Conservation (phyloP, 2,329 filamentous ascomycete genomes). For the Ascochyta lentis region DNA sequence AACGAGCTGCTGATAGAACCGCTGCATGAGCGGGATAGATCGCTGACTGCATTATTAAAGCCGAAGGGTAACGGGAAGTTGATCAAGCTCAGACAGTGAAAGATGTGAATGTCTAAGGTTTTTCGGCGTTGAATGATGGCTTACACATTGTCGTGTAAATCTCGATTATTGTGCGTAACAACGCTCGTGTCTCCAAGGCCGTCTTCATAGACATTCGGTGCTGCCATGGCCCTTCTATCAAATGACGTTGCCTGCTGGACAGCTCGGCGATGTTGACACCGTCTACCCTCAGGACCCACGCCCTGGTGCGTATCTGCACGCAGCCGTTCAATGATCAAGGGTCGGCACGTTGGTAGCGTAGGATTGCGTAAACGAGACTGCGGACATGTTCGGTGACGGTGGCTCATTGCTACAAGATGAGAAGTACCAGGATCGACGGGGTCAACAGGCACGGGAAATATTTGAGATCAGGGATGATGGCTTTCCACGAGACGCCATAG, state of each 20-base stretch:
- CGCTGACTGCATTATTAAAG: neutral
- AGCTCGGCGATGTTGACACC: neutral
- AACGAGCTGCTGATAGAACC: conserved; percentile 19
- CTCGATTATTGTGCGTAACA: conserved; percentile 20
- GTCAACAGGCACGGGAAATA: conserved; percentile 5
- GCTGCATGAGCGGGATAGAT: conserved; percentile 13
- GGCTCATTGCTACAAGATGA: neutral
- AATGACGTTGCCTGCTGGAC: conserved; percentile 4
- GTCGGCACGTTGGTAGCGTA: conserved; percentile 23
- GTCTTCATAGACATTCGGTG: neutral
- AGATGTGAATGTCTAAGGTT: conserved; percentile 1
- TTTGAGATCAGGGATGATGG: conserved; percentile 16
- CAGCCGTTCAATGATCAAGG: conserved; percentile 26
- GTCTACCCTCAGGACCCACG: neutral
- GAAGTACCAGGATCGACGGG: conserved; percentile 12
- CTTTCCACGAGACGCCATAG: conserved; percentile 24
- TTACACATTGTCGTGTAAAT: conserved; percentile 3
- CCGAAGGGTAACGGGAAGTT: neutral
- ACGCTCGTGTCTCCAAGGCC: conserved; percentile 14
- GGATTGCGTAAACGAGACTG: conserved; percentile 12
- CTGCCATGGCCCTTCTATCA: neutral
- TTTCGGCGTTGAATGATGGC: conserved; percentile 5
- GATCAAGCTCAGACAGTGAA: conserved; percentile 14
- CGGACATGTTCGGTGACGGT: conserved; percentile 37
- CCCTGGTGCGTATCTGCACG: conserved; percentile 19